These are phyloP conservation scores for Aspergillus jensenii DNA, from an alignment of 2,329 filamentous ascomycete genomes.

Conservation along the genomic window DNA sequence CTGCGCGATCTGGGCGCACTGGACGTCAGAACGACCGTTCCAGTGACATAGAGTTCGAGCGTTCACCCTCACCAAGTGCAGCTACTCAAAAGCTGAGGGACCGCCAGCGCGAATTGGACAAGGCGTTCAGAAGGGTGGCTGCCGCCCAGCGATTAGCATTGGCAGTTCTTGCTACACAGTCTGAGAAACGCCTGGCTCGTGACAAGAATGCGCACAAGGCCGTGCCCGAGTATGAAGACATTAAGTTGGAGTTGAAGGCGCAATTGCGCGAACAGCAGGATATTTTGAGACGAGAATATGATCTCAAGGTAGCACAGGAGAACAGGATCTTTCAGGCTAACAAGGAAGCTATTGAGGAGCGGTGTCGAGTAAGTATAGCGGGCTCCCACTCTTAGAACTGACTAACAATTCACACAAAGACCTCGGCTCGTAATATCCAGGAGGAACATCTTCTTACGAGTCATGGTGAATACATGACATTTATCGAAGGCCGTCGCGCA, in stretches of 20 bases:
- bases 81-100: conserved; percentile 39
- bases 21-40: conserved; percentile 26
- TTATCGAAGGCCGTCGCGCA: conserved; percentile 38
- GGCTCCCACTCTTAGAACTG: background rate
- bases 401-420: conserved; percentile 15
- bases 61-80: conserved; percentile 37
- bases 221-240: conserved; percentile 39
- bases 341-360: conserved; percentile 32
- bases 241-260: conserved; percentile 32
- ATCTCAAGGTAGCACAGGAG: conserved; percentile 31
- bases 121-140: conserved; percentile 43
- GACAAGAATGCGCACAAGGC: conserved; percentile 43
- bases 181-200: conserved; percentile 38
- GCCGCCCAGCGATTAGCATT: conserved; percentile 42
- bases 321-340: conserved; percentile 31
- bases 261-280: conserved; percentile 29
- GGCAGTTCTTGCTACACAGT: conserved; percentile 38
- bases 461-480: conserved; percentile 40
- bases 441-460: conserved; percentile 43
- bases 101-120: conserved; percentile 44
- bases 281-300: conserved; percentile 32
- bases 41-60: conserved; percentile 32
- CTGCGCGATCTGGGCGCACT: conserved; percentile 24
- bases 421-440: conserved; percentile 28
- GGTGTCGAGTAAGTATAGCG: conserved; percentile 29